Evolutionary conservation across 805 yeast species (phyloP).

Genomic region (Starmera dryadoides): DNA sequence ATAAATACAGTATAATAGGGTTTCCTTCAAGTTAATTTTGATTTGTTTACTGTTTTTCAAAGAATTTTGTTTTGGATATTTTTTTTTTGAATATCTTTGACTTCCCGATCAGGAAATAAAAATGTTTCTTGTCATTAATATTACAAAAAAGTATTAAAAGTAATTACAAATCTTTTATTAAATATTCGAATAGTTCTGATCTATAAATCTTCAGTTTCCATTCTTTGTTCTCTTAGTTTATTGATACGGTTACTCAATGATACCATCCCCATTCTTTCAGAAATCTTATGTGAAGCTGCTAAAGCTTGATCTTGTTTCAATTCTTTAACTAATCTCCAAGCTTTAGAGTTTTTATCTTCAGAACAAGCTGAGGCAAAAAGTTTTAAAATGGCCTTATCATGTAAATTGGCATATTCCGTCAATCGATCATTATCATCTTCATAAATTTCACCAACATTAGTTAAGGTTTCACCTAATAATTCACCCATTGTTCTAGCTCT

Average conservation of each 20-base stretch:
- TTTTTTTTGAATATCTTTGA: not conserved
- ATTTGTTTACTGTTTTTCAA: not conserved
- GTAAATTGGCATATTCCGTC: conserved; percentile 41
- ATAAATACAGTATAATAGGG: too few species aligned
- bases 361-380: conserved; percentile 70
- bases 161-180: too few species aligned
- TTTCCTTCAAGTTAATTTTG: too few species aligned
- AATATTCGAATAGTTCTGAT: too few species aligned
- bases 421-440: conserved; percentile 48
- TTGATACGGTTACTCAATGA: conserved; percentile 47
- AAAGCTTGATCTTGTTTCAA: conserved; percentile 74
- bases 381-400: conserved; percentile 74
- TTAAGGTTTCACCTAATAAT: conserved; percentile 48
- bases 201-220: conserved; percentile 19
- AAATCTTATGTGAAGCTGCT: conserved; percentile 77
- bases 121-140: not conserved
- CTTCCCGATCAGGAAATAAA: conserved; percentile 3
- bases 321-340: conserved; percentile 60
- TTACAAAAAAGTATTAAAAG: too few species aligned
- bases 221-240: conserved; percentile 43
- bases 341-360: conserved; percentile 55
- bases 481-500: conserved; percentile 57
- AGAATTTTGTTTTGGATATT: not conserved
- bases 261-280: conserved; percentile 59
- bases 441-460: conserved; percentile 33